phyloP scores from a whole-genome alignment of 2,329 filamentous ascomycete genomes.

The Botrytis fragariae region DNA sequence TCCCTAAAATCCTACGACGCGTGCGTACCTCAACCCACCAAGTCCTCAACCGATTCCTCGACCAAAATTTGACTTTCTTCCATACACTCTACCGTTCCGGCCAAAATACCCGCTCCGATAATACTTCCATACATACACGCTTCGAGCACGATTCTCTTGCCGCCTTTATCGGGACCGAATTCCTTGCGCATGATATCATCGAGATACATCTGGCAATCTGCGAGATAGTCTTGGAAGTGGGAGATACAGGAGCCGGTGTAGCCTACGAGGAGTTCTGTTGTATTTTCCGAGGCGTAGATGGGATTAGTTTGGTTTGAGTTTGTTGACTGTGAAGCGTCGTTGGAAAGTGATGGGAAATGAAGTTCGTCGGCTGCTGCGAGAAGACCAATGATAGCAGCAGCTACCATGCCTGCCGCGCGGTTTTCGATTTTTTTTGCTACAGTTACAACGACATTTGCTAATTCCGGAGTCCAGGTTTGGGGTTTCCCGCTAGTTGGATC shows the following conservation, averaged over 20 bases:
- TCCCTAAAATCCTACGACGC: not conserved
- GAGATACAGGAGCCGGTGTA: constrained; percentile 79
- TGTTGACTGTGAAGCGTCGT: not conserved
- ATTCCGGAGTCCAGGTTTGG: constrained; percentile 59
- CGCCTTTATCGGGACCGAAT: constrained; percentile 38
- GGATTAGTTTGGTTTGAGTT: not conserved
- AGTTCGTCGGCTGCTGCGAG: constrained; percentile 69
- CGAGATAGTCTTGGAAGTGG: constrained; percentile 72
- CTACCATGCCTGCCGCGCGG: constrained; percentile 71
- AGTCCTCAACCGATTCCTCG: not conserved
- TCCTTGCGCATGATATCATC: constrained; percentile 51
- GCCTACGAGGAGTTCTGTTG: constrained; percentile 66
- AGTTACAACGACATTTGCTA: constrained; percentile 58
- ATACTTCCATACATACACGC: constrained; percentile 62
- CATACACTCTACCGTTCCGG: constrained; percentile 39
- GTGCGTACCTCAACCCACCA: not conserved
- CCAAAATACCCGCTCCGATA: constrained; percentile 59
- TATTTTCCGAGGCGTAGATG: constrained; percentile 17
- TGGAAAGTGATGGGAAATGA: constrained; percentile 29
- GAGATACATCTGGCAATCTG: constrained; percentile 67
- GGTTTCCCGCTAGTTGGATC: not conserved
- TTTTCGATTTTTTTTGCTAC: constrained; percentile 69
- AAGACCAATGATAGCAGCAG: constrained; percentile 69
- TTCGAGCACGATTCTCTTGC: constrained; percentile 48
- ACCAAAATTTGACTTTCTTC: not conserved